phyloP scores from a whole-genome alignment of 257 asterid species.

The Solanum piurae region DNA sequence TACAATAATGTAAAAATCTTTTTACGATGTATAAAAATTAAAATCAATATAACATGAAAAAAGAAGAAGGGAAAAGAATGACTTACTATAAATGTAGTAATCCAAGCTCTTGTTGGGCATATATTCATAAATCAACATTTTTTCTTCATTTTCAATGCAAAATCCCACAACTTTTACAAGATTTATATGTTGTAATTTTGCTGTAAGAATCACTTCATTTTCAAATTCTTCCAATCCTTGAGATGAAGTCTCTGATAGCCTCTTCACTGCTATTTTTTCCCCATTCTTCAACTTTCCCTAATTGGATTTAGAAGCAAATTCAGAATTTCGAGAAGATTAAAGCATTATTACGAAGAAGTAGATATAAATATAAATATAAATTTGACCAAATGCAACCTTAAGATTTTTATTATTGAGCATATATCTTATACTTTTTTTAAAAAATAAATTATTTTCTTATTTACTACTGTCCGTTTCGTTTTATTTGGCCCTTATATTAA shows the following conservation, averaged over 20 bases:
- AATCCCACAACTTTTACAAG: conserved; percentile 10
- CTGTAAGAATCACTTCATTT: conserved; percentile 7
- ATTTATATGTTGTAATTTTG: conserved; percentile 8
- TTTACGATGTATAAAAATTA: neutral
- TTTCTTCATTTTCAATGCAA: conserved; percentile 12
- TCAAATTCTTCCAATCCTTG: conserved; percentile 7
- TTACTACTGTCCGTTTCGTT: no score
- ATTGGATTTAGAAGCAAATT: no score
- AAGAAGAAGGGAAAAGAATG: neutral
- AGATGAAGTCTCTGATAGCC: neutral
- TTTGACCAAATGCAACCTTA: no score
- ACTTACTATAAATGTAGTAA: conserved; percentile 8
- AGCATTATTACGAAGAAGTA: no score
- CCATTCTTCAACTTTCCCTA: neutral
- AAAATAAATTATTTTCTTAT: no score
- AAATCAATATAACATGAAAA: neutral
- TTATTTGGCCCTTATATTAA: no score
- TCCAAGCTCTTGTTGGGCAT: conserved; percentile 17
- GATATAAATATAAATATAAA: no score
- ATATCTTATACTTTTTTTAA: no score
- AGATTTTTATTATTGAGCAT: no score
- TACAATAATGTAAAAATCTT: neutral
- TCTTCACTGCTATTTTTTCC: neutral
- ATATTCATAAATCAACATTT: conserved; percentile 12
- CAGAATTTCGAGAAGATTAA: no score